Base-by-base conservation (phyloP, 441 rosid species). In the Manihot esculenta region DNA sequence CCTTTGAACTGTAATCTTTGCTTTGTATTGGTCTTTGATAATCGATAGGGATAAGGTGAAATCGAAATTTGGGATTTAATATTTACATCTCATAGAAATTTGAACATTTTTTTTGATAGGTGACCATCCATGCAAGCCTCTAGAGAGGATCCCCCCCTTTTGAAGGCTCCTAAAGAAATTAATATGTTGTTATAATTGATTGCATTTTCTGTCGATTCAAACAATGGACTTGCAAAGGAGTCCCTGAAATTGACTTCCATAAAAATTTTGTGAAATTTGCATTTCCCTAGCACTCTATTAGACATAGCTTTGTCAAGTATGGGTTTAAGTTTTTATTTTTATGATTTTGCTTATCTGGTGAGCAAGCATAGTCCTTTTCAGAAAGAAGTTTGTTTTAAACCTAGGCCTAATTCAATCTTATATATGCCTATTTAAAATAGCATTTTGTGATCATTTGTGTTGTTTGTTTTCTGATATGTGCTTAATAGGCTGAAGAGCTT, bases 401-500 rank as follows among this genome's bases (percentile, higher is more conserved):
- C 23, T 61, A 0, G 41, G 49, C 27, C 26, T 47, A 18, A 20
- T n/a, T 61, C 20, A 27, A 38, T 61, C 18, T 57, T n/a, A 20
- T n/a, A 38, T 38, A 9, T 21, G 15, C 18, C 11, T 64, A 15
- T 45, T 35, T 35, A 13, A 58, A 38, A 38, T 23, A 14, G 13
- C 48, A 13, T 24, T n/a, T 58, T 1, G 15, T 45, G 9, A 20
- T 20, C 57, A 53, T 58, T 26, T 9, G 33, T n/a, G 23, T 12
- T 45, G 10, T 66, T 12, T 24, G 8, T 44, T 58, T 50, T 48
- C 8, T 21, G 10, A 62, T 17, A 21, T 4, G 17, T 21, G 10
- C 21, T 66, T 45, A 30, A 65, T 69, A 94, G 99, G 84, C 77
- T 61, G 90, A 86, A 63, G 90, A 80, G 71, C 50, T 79, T 57